phyloP scores from a whole-genome alignment of 2,329 filamentous ascomycete species.

The Hortaea sp. region DNA sequence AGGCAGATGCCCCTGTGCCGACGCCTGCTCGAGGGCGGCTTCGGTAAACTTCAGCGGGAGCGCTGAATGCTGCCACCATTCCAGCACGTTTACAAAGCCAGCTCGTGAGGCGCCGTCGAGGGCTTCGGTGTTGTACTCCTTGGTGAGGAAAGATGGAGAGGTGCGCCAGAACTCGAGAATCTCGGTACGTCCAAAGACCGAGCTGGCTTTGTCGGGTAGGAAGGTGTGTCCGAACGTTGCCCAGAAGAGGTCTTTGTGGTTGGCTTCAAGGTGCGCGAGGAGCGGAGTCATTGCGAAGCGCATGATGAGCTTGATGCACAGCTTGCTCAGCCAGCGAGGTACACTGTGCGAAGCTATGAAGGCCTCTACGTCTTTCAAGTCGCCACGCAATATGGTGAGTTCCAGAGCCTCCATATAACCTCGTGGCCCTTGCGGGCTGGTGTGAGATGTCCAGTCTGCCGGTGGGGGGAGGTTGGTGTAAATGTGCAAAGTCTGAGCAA shows the following conservation, averaged over 20 bases:
- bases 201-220: constrained; percentile 78
- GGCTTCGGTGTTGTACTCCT: constrained; percentile 76
- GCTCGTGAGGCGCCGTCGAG: constrained; percentile 79
- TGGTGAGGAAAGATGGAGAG: constrained; percentile 70
- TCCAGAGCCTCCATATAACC: constrained; percentile 71
- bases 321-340: constrained; percentile 63
- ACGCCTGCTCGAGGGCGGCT: constrained; percentile 77
- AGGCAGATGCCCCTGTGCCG: constrained; percentile 69
- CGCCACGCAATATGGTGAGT: constrained; percentile 69
- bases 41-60: constrained; percentile 79
- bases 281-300: constrained; percentile 78
- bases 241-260: constrained; percentile 68
- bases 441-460: constrained; percentile 57
- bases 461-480: constrained; percentile 70
- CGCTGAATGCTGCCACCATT: constrained; percentile 83
- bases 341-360: constrained; percentile 59
- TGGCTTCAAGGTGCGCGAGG: constrained; percentile 59
- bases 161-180: constrained; percentile 88
- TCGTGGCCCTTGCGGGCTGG: constrained; percentile 54
- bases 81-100: constrained; percentile 73
- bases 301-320: constrained; percentile 81
- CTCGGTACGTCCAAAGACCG: constrained; percentile 72
- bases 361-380: constrained; percentile 60
- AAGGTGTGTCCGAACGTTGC: constrained; percentile 73
- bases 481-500: constrained; percentile 69